These are phyloP conservation scores for Dothidotthia symphoricarpi DNA, from an alignment of 2,329 filamentous ascomycete genomes.

Conservation along the genomic window DNA sequence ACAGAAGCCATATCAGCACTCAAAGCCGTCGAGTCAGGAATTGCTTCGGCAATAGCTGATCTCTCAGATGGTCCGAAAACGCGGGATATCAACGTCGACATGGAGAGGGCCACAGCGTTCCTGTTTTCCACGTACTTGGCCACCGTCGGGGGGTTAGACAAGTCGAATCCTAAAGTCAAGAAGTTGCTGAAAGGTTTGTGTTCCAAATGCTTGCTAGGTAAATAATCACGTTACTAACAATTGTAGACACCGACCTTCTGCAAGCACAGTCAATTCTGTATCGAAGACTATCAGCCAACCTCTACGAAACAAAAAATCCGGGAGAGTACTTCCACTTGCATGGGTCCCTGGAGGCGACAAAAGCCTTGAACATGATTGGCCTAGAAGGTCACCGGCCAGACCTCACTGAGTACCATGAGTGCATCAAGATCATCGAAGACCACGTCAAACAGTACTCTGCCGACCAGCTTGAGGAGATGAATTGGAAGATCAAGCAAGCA, in stretches of 20 bases:
- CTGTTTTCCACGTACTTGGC: slow-evolving; percentile 60
- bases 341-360: slow-evolving; percentile 69
- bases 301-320: slow-evolving; percentile 65
- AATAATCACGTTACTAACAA: no score
- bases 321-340: slow-evolving; percentile 75
- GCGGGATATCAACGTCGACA: slow-evolving; percentile 51
- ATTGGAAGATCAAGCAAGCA: slow-evolving; percentile 43
- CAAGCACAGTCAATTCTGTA: slow-evolving; percentile 70
- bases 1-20: slow-evolving; percentile 56
- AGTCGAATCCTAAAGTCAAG: slow-evolving; percentile 47
- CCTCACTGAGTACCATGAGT: slow-evolving; percentile 50
- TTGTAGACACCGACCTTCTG: slow-evolving; percentile 68
- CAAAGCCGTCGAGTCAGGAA: slow-evolving; percentile 59
- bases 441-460: slow-evolving; percentile 43
- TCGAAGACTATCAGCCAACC: slow-evolving; percentile 68
- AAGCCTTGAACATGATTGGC: slow-evolving; percentile 68
- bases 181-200: slow-evolving; percentile 45
- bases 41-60: slow-evolving; percentile 61
- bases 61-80: slow-evolving; percentile 49
- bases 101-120: slow-evolving; percentile 57
- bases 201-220: no score
- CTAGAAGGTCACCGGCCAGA: slow-evolving; percentile 61
- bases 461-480: slow-evolving; percentile 45
- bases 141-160: slow-evolving; percentile 54
- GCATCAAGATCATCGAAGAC: slow-evolving; percentile 44